These are phyloP conservation scores for Prinsepia uniflora DNA, from an alignment of 306 rosid genomes.

Conservation along the genomic window DNA sequence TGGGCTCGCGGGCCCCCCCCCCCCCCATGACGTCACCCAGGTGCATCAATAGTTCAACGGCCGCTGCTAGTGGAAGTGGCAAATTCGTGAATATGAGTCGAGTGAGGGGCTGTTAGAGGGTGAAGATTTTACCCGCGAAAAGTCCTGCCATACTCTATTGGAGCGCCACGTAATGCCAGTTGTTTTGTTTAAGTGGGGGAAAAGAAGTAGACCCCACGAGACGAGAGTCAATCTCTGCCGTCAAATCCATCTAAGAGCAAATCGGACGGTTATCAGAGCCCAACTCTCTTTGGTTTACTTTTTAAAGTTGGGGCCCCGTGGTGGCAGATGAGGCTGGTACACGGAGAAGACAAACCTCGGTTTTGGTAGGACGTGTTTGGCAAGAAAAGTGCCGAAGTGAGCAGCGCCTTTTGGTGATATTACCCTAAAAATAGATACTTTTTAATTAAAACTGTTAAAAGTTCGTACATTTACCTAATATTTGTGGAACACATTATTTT, in stretches of 20 bases:
- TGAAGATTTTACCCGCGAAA: neutral
- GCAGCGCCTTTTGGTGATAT: neutral
- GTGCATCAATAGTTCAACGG: neutral
- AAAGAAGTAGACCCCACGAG: neutral
- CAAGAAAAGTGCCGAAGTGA: neutral
- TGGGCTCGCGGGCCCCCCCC: conserved; percentile 22
- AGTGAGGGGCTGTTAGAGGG: neutral
- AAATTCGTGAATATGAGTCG: conserved; percentile 8
- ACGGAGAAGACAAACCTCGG: neutral
- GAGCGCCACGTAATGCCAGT: neutral
- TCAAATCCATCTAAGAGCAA: neutral
- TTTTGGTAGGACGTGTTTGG: conserved; percentile 23
- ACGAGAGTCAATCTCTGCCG: conserved; percentile 23
- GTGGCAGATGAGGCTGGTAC: neutral
- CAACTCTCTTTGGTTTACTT: conserved; percentile 21
- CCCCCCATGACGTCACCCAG: neutral
- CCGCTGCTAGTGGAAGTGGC: neutral
- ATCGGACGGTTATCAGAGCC: conserved; percentile 33
- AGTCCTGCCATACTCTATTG: neutral
- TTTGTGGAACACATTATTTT: neutral
- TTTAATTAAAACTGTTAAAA: neutral
- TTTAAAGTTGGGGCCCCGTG: neutral
- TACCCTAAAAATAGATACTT: no score
- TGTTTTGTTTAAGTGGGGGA: neutral
- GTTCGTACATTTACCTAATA: neutral